Base-by-base conservation (phyloP, 1,139 yeast genomes). In the Candida sojae region DNA sequence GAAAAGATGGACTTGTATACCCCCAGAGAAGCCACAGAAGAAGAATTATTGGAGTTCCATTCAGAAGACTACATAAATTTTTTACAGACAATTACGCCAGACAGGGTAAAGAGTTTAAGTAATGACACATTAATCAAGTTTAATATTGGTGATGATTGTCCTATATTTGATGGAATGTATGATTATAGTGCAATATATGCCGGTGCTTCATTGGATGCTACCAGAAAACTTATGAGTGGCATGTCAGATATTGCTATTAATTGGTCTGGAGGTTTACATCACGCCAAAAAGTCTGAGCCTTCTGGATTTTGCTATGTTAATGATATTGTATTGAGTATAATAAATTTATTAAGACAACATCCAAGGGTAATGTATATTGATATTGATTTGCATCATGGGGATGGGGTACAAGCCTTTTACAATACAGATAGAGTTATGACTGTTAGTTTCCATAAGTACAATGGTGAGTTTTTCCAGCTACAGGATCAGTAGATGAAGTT, bases 211-310 rank as follows among this genome's bases (percentile, higher is more conserved):
- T 71, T 93, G 62, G 98, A 93, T 67, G 99, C 98, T 1, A 83
- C 96, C 12, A 79, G 96, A 23, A 88, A 92, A 64, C 76, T 93
- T 52, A 83, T 88, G 37, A 79, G 85, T 52, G 91, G 92, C 5
- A 91, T 89, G 69, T 85, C 96, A 47, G 99, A 93, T 63, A 89
- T 93, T 49, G 99, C 99, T 33, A 90, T 93, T 57, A 93, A 93
- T 66, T 93, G 97, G 93, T 86, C 96, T 12, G 99, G 99, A 40
- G 99, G 99, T 1, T 74, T 93, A 43, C 99, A 93, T 66, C 99
- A 93, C 64, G 98, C 99, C 6, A 93, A 93, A 62, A 93, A 93
- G 66, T 85, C 82, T 49, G 96, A 89, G 61, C 97, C 98, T 3
- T 83, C 92, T 38, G 99, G 99, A 21, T 93, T 93, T 61, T 93